These are phyloP conservation scores for Fusarium odoratissimum DNA, from an alignment of 2,329 filamentous ascomycete species.

Conservation along the genomic window DNA sequence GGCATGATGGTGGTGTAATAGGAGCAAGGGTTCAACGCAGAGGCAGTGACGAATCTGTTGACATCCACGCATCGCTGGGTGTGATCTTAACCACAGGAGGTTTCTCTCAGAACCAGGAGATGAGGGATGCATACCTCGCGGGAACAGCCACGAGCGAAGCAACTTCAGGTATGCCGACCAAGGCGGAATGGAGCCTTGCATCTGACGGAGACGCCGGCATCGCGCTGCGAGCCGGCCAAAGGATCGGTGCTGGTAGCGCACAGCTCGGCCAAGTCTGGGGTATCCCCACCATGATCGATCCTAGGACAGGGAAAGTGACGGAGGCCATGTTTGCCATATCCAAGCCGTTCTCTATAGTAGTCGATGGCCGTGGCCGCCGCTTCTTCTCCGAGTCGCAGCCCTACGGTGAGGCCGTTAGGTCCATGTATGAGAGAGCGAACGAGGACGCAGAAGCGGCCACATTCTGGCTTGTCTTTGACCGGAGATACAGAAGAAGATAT, in stretches of 20 bases:
- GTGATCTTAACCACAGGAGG: neutral
- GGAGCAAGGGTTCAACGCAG: neutral
- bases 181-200: neutral
- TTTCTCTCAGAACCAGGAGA: neutral
- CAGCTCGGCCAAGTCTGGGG: constrained; percentile 1
- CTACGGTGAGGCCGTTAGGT: neutral
- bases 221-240: neutral
- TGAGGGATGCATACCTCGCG: neutral
- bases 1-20: neutral
- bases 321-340: constrained; percentile 1
- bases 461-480: neutral
- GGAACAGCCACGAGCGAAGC: neutral
- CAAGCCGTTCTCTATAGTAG: neutral
- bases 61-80: neutral
- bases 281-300: neutral
- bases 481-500: neutral
- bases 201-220: neutral
- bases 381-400: constrained; percentile 4
- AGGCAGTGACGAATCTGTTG: neutral
- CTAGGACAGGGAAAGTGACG: neutral
- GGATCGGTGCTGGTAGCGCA: neutral
- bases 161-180: neutral
- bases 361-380: neutral
- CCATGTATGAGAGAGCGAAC: neutral
- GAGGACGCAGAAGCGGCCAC: neutral